Base-by-base conservation (phyloP, 75 land plant species). In the Sequoia sempervirens region DNA sequence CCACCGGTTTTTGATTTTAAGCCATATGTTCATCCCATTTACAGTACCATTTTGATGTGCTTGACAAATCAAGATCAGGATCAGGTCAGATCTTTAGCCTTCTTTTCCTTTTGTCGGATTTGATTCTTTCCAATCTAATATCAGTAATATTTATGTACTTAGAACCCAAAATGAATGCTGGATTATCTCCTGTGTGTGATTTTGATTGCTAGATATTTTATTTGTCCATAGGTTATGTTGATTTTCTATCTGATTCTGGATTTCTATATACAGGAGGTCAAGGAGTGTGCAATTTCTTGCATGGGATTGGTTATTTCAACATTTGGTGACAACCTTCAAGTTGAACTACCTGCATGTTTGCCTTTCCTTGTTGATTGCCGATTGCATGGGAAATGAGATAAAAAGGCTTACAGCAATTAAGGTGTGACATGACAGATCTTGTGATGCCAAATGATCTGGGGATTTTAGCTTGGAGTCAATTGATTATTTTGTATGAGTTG, bases 271-370 rank as follows among this genome's bases (percentile, higher is more conserved):
- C 94, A 97, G 99, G 99, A 97, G 88, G 99, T 97, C 32, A 97
- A 97, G 86, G 99, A 97, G 80, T 96, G 99, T 93, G 99, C 99
- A 41, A 97, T 97, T 75, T 90, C 95, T 82, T 97, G 99, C 83
- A 97, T 97, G 98, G 96, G 98, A 18, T 95, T 97, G 82, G 96
- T 93, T 0, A 91, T 97, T 86, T 93, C 99, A 61, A 94, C 93
- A 34, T 95, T 97, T 93, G 99, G 99, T 83, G 99, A 97, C 87
- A 85, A 91, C 40, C 95, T 97, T 58, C 84, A 90, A 79, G 41
- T 40, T 41, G 96, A 96, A 72, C 90, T 97, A 52, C 87, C 88
- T 52, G 83, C 90, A 2, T 97, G 98, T 84, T 95, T 97, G 75
- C 95, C 99, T 76, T 86, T 97, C 41, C 88, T 97, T 73, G 90